These are phyloP conservation scores for Quercus aquifolioides DNA, from an alignment of 306 rosid genomes.

Conservation along the genomic window DNA sequence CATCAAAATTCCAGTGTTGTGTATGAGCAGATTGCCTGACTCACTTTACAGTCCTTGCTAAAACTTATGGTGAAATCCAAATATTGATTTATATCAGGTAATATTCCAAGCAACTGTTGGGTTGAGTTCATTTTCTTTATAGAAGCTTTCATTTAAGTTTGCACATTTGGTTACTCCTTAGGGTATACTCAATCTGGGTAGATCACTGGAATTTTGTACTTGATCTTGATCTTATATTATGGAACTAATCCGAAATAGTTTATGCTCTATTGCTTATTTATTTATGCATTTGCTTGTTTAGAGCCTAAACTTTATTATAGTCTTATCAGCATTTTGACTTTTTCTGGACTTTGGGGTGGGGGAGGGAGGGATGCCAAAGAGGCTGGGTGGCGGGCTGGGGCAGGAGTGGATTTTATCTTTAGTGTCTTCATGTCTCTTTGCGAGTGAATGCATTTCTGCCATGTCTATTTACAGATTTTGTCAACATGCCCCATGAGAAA, in stretches of 20 bases:
- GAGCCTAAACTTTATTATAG: neutral
- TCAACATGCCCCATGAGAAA: neutral
- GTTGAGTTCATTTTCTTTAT: constrained; percentile 30
- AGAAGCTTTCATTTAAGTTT: constrained; percentile 15
- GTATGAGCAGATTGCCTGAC: constrained; percentile 63
- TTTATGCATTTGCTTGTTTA: neutral
- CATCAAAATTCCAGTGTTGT: constrained; percentile 53
- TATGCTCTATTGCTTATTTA: neutral
- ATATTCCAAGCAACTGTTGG: constrained; percentile 42
- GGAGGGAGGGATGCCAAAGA: neutral
- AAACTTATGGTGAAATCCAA: constrained; percentile 54
- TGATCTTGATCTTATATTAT: neutral
- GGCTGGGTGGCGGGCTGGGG: neutral
- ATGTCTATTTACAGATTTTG: neutral
- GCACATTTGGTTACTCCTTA: constrained; percentile 13
- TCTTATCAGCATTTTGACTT: neutral
- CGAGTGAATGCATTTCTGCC: neutral
- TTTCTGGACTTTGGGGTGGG: neutral
- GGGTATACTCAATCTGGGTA: neutral
- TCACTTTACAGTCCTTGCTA: constrained; percentile 49
- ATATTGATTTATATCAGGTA: constrained; percentile 70
- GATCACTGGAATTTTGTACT: constrained; percentile 1
- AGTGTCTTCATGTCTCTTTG: neutral
- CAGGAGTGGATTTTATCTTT: constrained; percentile 1
- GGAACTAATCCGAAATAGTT: neutral